Percentiles rank a stretch among this genome's conserved stretches.
phyloP scores from a whole-genome alignment of 2,329 filamentous ascomycete species.

The Pleoardoris graminearum region DNA sequence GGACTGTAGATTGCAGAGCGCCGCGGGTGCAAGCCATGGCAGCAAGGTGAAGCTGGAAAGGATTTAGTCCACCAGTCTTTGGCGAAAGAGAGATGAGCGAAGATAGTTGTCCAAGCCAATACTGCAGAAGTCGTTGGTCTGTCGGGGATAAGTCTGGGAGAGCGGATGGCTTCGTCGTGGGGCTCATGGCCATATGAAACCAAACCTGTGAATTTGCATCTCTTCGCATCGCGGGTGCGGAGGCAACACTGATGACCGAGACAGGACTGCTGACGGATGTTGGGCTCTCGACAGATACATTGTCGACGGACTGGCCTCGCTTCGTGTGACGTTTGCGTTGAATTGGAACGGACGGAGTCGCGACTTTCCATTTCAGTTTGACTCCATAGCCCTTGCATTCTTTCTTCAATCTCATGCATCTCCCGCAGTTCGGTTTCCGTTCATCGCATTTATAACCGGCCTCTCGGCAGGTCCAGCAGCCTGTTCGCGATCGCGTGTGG shows the following conservation, averaged over 20 bases:
- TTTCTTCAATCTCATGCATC: slow-evolving; percentile 34
- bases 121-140: slow-evolving; percentile 32
- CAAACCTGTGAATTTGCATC: neutral
- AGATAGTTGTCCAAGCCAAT: slow-evolving; percentile 34
- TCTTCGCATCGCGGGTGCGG: slow-evolving; percentile 10
- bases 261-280: slow-evolving; percentile 16
- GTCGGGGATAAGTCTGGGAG: slow-evolving; percentile 18
- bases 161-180: neutral
- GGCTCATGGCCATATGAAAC: neutral
- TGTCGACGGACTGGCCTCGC: slow-evolving; percentile 18
- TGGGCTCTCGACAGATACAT: neutral
- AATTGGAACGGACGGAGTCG: slow-evolving; percentile 9
- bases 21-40: slow-evolving; percentile 31
- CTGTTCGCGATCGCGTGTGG: slow-evolving; percentile 35
- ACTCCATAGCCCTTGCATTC: slow-evolving; percentile 36
- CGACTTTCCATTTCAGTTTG: slow-evolving; percentile 33
- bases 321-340: slow-evolving; percentile 21
- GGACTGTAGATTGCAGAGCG: slow-evolving; percentile 35
- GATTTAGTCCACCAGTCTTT: slow-evolving; percentile 19
- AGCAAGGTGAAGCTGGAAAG: slow-evolving; percentile 35
- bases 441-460: slow-evolving; percentile 42
- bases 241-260: slow-evolving; percentile 20
- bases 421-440: slow-evolving; percentile 31
- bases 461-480: slow-evolving; percentile 40
- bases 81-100: slow-evolving; percentile 31